These are phyloP conservation scores for Spinellus fusiger DNA, from an alignment of 192 early-diverging fungal species.

Conservation along the genomic window DNA sequence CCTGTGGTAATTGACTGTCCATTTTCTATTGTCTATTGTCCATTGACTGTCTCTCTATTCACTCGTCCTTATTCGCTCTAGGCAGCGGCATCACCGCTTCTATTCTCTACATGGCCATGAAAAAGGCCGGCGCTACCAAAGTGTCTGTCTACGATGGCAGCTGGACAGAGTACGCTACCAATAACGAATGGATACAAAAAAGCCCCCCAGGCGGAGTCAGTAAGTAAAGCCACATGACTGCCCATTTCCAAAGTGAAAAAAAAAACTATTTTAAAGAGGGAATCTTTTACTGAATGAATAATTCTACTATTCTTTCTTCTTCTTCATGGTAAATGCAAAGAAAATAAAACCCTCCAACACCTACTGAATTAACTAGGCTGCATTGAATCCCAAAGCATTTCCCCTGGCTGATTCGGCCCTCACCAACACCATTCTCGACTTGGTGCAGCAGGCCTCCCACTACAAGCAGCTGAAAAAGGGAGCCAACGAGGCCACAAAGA, in stretches of 20 bases:
- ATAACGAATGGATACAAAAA: no score
- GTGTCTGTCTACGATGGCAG: constrained; percentile 83
- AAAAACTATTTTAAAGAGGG: neutral
- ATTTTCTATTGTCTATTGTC: neutral
- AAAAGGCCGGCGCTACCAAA: constrained; percentile 56
- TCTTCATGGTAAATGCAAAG: neutral
- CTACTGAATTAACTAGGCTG: neutral
- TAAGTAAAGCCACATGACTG: neutral
- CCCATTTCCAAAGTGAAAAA: neutral
- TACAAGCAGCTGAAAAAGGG: constrained; percentile 99
- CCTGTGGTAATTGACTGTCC: constrained; percentile 55
- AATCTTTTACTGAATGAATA: neutral
- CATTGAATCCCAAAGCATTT: constrained; percentile 69
- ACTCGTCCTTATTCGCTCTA: neutral
- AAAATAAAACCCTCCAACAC: neutral
- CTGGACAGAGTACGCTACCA: constrained; percentile 87
- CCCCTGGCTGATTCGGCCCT: constrained; percentile 88
- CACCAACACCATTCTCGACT: constrained; percentile 88
- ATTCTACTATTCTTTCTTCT: neutral
- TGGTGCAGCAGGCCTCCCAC: constrained; percentile 98
- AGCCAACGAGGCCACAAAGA: constrained; percentile 99
- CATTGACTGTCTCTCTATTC: neutral
- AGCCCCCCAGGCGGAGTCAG: neutral
- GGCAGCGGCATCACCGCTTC: constrained; percentile 81
- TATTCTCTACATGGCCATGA: constrained; percentile 74